phyloP scores from a whole-genome alignment of 164 flowering plant species.

The Magnolia changhungtana region DNA sequence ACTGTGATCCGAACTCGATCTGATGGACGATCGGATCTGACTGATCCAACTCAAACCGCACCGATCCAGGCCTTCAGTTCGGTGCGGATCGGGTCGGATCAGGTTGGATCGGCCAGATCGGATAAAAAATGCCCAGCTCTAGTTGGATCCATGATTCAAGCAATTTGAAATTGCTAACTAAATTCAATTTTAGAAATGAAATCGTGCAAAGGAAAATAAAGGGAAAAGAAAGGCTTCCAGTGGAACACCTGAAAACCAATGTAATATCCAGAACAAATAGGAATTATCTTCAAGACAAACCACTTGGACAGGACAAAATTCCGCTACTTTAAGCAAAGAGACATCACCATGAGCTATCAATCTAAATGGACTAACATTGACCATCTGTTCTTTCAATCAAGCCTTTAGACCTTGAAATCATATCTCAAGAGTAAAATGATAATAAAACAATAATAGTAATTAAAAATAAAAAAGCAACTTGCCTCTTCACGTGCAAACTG shows the following conservation, averaged over 20 bases:
- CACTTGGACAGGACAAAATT: neutral
- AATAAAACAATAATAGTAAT: neutral
- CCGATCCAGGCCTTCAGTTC: too few relatives aligned
- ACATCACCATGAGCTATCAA: too few relatives aligned
- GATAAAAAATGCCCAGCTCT: too few relatives aligned
- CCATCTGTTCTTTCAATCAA: neutral
- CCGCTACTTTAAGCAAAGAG: too few relatives aligned
- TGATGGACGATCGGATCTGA: too few relatives aligned
- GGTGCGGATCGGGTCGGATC: too few relatives aligned
- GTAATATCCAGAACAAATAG: neutral
- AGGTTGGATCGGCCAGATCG: too few relatives aligned
- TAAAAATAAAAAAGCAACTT: constrained; percentile 19
- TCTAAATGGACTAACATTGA: neutral
- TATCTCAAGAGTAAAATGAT: too few relatives aligned
- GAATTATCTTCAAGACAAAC: neutral
- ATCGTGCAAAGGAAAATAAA: neutral
- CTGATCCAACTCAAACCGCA: too few relatives aligned
- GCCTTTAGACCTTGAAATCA: neutral
- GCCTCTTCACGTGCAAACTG: constrained; percentile 58
- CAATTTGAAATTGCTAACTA: neutral
- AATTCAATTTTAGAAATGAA: neutral
- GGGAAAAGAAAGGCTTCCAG: neutral
- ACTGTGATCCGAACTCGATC: too few relatives aligned
- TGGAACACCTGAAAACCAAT: neutral
- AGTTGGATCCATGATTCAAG: neutral